These are phyloP conservation scores for Paulinella micropora DNA, from an alignment of 78 protist species.

Conservation along the genomic window DNA sequence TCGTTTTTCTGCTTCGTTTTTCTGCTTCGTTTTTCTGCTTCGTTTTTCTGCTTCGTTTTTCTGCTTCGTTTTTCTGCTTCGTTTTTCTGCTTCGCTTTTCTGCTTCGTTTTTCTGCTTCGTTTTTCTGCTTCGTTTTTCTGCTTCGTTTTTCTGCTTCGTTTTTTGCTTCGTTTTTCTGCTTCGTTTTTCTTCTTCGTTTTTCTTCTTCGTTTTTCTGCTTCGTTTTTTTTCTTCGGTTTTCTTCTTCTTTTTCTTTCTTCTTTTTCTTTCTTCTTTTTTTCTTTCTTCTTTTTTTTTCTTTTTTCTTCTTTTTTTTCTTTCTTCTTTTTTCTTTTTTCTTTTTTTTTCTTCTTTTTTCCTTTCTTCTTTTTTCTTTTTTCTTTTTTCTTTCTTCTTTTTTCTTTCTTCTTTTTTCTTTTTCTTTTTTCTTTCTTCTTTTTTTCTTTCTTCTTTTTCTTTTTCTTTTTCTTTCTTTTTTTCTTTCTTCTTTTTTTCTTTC, in stretches of 20 bases:
- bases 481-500: neutral
- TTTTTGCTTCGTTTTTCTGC: neutral
- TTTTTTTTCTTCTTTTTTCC: neutral
- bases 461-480: neutral
- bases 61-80: neutral
- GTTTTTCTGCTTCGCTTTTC: neutral
- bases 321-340: neutral
- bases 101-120: neutral
- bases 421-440: neutral
- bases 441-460: neutral
- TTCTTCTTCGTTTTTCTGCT: neutral
- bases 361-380: neutral
- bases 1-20: neutral
- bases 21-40: neutral
- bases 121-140: neutral
- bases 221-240: neutral
- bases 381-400: neutral
- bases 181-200: neutral
- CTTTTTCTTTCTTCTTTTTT: neutral
- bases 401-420: neutral
- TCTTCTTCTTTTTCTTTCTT: neutral
- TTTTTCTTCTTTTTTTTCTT: neutral
- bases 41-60: neutral
- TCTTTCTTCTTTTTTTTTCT: neutral
- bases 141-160: neutral